Base-by-base conservation (phyloP, 1,284 basidiomycete genomes). In the Ganoderma resinaceum region DNA sequence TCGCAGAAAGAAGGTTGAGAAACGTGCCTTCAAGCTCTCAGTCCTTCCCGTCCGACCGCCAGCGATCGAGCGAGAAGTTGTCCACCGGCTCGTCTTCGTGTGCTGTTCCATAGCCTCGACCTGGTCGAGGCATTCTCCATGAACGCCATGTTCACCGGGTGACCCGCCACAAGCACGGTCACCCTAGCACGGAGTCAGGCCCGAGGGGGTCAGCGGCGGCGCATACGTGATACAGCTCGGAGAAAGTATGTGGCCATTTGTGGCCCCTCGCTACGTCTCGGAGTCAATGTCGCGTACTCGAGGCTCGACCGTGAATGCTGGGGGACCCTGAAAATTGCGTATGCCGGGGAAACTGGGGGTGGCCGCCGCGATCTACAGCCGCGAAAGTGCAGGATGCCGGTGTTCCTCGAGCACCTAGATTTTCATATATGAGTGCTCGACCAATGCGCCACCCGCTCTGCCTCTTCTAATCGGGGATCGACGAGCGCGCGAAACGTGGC, bases 291-390 rank as follows among this genome's bases (percentile, higher is more conserved):
- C 35, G 12, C 35, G 23, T 35, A 59, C 20, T 59, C n/a, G 57
- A 29, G 57, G 57, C 57, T 16, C 35, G 35, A 59, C n/a, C 35
- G 37, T 59, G 57, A 59, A 59, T 20, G 31, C 57, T 35, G 57
- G 57, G 14, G 26, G 33, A 12, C 57, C 57, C 57, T 33, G 57
- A 40, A 61, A 61, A 20, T 20, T 49, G 43, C 9, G 26, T 26
- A 62, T 62, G 43, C 61, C 61, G 61, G 61, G 38, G 59, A 37
- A 59, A 29, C 7, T 38, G n/a, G 59, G 59, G 40, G 61, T 46
- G 31, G 40, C 40, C n/a, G 60, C 43, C 61, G 61, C 61, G 61
- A 62, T 62, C 61, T 43, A 46, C 61, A 37, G 29, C 46, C 46
- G 61, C 46, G 42, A 52, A 62, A 18, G n/a, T 61, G 40, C 23